Conservation (phyloP, 495 filamentous ascomycete genomes). For the Aspergillus baeticus region DNA sequence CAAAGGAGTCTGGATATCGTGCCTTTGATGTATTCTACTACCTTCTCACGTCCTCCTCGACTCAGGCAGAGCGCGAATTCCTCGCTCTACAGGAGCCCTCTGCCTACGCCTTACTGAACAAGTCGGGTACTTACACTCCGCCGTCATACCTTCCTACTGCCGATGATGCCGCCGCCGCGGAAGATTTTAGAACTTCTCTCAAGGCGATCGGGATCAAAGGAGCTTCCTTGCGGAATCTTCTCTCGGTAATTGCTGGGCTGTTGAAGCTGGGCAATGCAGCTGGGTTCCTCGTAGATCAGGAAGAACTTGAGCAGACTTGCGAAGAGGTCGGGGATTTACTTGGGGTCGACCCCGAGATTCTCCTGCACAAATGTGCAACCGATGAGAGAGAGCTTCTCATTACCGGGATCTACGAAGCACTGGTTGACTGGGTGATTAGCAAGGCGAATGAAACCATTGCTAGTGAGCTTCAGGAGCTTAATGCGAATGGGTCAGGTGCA, state of each 20-base stretch:
- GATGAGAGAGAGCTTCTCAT: constrained; percentile 81
- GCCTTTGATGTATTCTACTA: constrained; percentile 99
- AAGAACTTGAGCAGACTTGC: constrained; percentile 80
- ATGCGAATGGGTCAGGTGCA: constrained; percentile 48
- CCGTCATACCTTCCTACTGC: constrained; percentile 89
- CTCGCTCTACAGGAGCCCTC: constrained; percentile 80
- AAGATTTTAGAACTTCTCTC: constrained; percentile 82
- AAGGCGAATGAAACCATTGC: constrained; percentile 90
- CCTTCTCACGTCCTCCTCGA: constrained; percentile 83
- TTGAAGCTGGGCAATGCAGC: constrained; percentile 89
- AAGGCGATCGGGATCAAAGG: constrained; percentile 93
- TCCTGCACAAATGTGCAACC: constrained; percentile 75
- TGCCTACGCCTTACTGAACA: constrained; percentile 73
- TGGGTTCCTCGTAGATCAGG: constrained; percentile 81
- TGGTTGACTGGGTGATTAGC: constrained; percentile 90
- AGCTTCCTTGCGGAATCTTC: constrained; percentile 69
- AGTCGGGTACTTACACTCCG: constrained; percentile 81
- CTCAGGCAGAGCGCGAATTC: constrained; percentile 86
- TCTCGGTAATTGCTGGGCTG: constrained; percentile 81
- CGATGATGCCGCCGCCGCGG: constrained; percentile 88
- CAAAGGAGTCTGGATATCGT: constrained; percentile 75
- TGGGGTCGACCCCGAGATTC: constrained; percentile 81
- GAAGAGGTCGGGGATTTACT: constrained; percentile 87
- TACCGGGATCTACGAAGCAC: constrained; percentile 84
- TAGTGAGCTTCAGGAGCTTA: constrained; percentile 68